Conservation (phyloP, 805 yeast genomes). For the Saturnispora silvae region DNA sequence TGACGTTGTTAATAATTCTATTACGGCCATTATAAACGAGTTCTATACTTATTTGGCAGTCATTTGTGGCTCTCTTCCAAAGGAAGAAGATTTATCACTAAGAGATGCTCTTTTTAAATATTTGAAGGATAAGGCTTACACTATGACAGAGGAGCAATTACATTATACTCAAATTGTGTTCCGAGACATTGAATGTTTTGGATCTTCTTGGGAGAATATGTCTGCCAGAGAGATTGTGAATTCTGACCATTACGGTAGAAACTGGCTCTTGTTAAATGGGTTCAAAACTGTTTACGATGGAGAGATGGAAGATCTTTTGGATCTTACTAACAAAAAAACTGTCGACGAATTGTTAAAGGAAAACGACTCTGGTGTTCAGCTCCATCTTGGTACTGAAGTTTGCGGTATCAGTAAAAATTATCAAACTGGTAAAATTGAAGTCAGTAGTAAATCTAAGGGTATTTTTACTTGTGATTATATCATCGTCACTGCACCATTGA, state of each 20-base stretch:
- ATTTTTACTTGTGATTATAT: slow-evolving; percentile 28
- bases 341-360: slow-evolving; percentile 9
- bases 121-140: slow-evolving; percentile 32
- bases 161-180: slow-evolving; percentile 38
- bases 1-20: slow-evolving; percentile 42
- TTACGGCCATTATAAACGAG: slow-evolving; percentile 25
- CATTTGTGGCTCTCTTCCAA: slow-evolving; percentile 11
- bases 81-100: slow-evolving; percentile 46
- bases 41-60: slow-evolving; percentile 17
- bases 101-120: slow-evolving; percentile 40
- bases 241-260: slow-evolving; percentile 54
- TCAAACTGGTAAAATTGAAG: slow-evolving; percentile 13
- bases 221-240: slow-evolving; percentile 42
- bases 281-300: slow-evolving; percentile 31
- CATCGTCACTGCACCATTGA: slow-evolving; percentile 41
- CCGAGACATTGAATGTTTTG: slow-evolving; percentile 55
- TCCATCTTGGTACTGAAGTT: slow-evolving; percentile 19
- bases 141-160: slow-evolving; percentile 44
- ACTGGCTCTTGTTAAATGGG: slow-evolving; percentile 54
- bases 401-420: slow-evolving; percentile 18
- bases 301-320: slow-evolving; percentile 22
- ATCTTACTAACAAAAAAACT: background rate
- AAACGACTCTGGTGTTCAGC: slow-evolving; percentile 7
- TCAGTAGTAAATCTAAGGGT: slow-evolving; percentile 14
- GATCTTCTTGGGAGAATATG: slow-evolving; percentile 51